phyloP scores from a whole-genome alignment of 2,329 filamentous ascomycete genomes.

The Penicillium polonicum region DNA sequence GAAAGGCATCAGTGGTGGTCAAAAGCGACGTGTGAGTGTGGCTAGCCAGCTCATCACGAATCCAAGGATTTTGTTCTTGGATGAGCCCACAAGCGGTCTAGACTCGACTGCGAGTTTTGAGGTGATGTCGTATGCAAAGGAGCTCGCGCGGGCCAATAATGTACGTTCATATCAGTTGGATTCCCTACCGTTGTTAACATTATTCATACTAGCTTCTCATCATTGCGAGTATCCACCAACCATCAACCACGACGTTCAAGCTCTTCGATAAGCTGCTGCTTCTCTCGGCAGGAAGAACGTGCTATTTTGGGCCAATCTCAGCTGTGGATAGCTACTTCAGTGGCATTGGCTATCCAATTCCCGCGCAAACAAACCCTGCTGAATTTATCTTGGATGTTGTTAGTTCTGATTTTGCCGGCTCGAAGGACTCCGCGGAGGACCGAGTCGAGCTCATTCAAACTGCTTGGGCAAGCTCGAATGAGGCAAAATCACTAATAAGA shows the following conservation, averaged over 20 bases:
- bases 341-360: conserved; percentile 60
- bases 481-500: conserved; percentile 34
- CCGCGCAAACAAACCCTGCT: conserved; percentile 71
- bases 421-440: conserved; percentile 48
- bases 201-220: conserved; percentile 62
- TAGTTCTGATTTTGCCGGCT: conserved; percentile 69
- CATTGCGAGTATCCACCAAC: conserved; percentile 81
- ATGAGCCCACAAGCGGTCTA: conserved; percentile 80
- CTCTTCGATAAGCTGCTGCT: conserved; percentile 78
- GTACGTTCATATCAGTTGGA: conserved; percentile 40
- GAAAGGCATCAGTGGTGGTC: conserved; percentile 80
- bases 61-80: conserved; percentile 77
- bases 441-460: conserved; percentile 55
- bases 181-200: conserved; percentile 6
- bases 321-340: conserved; percentile 64
- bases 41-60: conserved; percentile 78
- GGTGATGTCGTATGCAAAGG: conserved; percentile 70
- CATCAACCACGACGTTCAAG: conserved; percentile 74
- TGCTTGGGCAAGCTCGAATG: conserved; percentile 55
- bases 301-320: conserved; percentile 68
- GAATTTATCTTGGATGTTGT: conserved; percentile 77
- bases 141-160: conserved; percentile 65
- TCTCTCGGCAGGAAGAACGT: conserved; percentile 67
- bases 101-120: conserved; percentile 76
- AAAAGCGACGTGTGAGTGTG: conserved; percentile 77